Evolutionary conservation across 768 basidiomycete genomes (phyloP), one percentile per base, ranked within the genome.

Genomic region (Boletus sp.): DNA sequence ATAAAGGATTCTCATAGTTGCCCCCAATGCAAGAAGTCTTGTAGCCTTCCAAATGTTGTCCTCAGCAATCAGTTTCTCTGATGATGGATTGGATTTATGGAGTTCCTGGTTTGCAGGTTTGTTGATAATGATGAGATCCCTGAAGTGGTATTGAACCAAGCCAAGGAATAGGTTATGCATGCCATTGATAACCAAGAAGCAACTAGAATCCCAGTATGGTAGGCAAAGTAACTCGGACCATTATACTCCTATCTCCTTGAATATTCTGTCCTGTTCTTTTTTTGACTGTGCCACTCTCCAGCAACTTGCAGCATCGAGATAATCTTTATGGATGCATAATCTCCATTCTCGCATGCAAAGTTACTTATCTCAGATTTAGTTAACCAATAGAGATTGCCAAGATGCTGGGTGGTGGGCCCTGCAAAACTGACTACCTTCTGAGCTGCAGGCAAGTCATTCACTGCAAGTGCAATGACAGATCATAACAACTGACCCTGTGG

Each of bases 131-230:
- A 41, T 41, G n/a, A 41, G 40, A 4, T 41, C n/a, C n/a, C 52
- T 47, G 8, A 63, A 63, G 35, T 63, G 58, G 29, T 47, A 51
- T 29, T 56, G 55, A 1, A 41, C 14, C 14, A 41, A 12, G 7
- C 40, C 40, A 2, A 41, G 40, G 40, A n/a, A n/a, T n/a, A n/a
- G n/a, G n/a, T n/a, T n/a, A n/a, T n/a, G n/a, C n/a, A n/a, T n/a
- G n/a, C n/a, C n/a, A n/a, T n/a, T n/a, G n/a, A n/a, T n/a, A n/a
- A n/a, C n/a, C n/a, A n/a, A n/a, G n/a, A n/a, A n/a, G n/a, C n/a
- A n/a, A n/a, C n/a, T n/a, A n/a, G n/a, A n/a, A n/a, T n/a, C n/a
- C n/a, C n/a, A n/a, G n/a, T n/a, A n/a, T n/a, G n/a, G n/a, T n/a
- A n/a, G n/a, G n/a, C n/a, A n/a, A n/a, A n/a, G n/a, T n/a, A n/a